Conservation (phyloP, 257 asterid genomes). For the Dorcoceras hygrometricum region DNA sequence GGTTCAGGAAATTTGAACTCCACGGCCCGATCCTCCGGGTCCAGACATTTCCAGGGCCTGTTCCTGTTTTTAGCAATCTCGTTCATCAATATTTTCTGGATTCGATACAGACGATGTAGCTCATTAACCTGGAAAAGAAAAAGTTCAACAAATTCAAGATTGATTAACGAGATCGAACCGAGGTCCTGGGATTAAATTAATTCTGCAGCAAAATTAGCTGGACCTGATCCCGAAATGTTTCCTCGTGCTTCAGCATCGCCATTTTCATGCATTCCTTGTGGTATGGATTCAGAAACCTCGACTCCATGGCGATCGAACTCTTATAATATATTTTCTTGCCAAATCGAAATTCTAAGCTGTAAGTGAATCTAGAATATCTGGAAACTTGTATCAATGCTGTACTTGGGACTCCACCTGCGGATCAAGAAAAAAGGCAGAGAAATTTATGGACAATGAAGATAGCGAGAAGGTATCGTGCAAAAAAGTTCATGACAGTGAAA, state of each 20-base stretch:
- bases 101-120: slow-evolving; percentile 80
- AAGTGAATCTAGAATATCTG: neutral
- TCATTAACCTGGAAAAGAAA: slow-evolving; percentile 52
- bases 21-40: slow-evolving; percentile 34
- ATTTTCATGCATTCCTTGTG: slow-evolving; percentile 82
- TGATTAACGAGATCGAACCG: neutral
- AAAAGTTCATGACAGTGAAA: slow-evolving; percentile 26
- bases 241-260: slow-evolving; percentile 94
- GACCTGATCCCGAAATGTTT: slow-evolving; percentile 88
- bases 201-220: neutral
- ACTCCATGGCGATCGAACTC: slow-evolving; percentile 44
- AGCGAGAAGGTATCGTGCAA: slow-evolving; percentile 20
- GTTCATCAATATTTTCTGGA: slow-evolving; percentile 75
- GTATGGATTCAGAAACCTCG: slow-evolving; percentile 49
- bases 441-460: slow-evolving; percentile 3
- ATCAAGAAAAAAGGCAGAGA: slow-evolving; percentile 12
- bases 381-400: neutral
- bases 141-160: neutral
- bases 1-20: slow-evolving; percentile 21
- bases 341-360: neutral
- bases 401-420: slow-evolving; percentile 23
- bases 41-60: slow-evolving; percentile 24
- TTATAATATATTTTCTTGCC: neutral
- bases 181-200: neutral
- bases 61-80: slow-evolving; percentile 31